Base-by-base conservation (phyloP, 2,329 filamentous ascomycete genomes). In the Alternaria burnsii region DNA sequence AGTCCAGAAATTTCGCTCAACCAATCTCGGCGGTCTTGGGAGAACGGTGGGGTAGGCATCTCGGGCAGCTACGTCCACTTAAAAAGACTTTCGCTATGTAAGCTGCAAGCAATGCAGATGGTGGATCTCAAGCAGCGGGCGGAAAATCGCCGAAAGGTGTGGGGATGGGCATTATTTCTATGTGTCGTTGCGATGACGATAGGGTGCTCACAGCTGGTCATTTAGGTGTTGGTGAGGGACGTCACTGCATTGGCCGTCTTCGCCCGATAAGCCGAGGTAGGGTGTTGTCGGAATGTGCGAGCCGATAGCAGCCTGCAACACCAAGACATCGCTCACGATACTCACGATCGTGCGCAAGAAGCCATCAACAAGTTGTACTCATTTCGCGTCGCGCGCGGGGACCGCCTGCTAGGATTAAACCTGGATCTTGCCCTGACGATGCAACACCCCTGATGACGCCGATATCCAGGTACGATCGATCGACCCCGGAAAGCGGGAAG, bases 171-270 rank as follows among this genome's bases (percentile, higher is more conserved):
- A 61, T 68, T 61, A 68, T 61, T 58, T 62, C 64, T 67, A 61
- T 64, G 46, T 56, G 62, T 56, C 54, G 44, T 46, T 48, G 50
- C 22, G 38, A 59, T 94, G 67, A 97, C 94, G 40, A 97, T 92
- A 4, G 22, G 91, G 89, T 42, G 36, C 36, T 51, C 42, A 50
- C 41, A 38, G 34, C 32, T 73, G 89, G 24, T 91, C 90, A 68
- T 34, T 32, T 18, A 94, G 91, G 76, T 93, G 55, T 54, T 74
- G 62, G 41, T 59, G 63, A 44, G 93, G 91, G 76, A 95, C 93
- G 8, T 59, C 64, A 63, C 54, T 62, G 91, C 62, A 63, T 52
- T 62, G 91, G 93, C 55, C 90, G 89, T 52, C 84, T 58, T 64
- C 59, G 61, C 62, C 65, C 67, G 66, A 54, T 44, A 24, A 52